A percentile compares a stretch with the other conserved stretches of the same genome.
Evolutionary conservation across 345 rosid genomes (phyloP).

Genomic region (Syzygium grande): DNA sequence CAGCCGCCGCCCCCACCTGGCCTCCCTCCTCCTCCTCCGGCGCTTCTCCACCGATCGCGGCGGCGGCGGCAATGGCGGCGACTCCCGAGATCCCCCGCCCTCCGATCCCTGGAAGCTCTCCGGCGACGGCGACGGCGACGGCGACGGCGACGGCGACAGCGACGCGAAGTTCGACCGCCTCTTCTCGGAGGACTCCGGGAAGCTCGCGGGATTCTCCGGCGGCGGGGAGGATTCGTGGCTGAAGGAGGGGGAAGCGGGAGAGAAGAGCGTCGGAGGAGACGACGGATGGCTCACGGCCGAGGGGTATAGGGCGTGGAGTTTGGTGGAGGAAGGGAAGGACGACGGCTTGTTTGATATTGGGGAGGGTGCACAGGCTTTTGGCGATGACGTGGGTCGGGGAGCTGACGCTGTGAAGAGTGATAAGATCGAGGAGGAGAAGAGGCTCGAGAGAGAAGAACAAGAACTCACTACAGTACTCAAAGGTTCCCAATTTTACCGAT

Average conservation of each 20-base stretch:
- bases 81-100: conserved; percentile 8
- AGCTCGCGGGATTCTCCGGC: conserved; percentile 19
- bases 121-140: conserved; percentile 27
- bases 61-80: conserved; percentile 9
- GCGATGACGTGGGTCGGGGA: conserved; percentile 5
- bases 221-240: conserved; percentile 25
- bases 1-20: conserved; percentile 6
- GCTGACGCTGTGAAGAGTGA: conserved; percentile 11
- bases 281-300: conserved; percentile 25
- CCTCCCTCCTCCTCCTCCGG: conserved; percentile 19
- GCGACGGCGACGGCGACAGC: conserved; percentile 23
- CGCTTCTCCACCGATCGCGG: conserved; percentile 35
- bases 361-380: conserved; percentile 7
- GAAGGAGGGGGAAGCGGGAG: conserved; percentile 4
- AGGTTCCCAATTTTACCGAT: conserved; percentile 20
- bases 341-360: conserved; percentile 30
- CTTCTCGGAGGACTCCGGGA: conserved; percentile 20
- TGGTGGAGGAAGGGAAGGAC: conserved; percentile 30
- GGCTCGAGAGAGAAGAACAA: conserved; percentile 52
- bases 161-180: conserved; percentile 24
- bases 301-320: conserved; percentile 32
- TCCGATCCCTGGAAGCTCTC: conserved; percentile 45
- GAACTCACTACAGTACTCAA: conserved; percentile 47
- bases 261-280: background rate
- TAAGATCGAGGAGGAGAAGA: conserved; percentile 24